Base-by-base conservation (phyloP, 306 rosid genomes). In the Inga oerstediana region DNA sequence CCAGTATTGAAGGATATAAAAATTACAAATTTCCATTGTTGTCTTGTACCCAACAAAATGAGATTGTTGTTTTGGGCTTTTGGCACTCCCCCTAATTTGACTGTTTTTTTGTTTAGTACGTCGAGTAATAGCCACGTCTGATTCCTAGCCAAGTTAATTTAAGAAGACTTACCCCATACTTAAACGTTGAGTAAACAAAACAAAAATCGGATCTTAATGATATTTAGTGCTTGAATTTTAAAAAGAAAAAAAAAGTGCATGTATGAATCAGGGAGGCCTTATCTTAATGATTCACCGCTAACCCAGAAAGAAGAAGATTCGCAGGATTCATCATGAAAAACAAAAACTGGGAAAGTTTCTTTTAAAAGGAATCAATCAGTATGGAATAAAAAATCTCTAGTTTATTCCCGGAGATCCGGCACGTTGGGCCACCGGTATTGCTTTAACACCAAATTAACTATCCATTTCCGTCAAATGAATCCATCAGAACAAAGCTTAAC, bases 341-440 rank as follows among this genome's bases (percentile, higher is more conserved):
- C 37, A 74, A 78, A 32, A 84, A 37, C 64, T 0, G 72, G 73
- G 79, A 48, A 83, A 76, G 85, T 39, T 68, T 10, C 52, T 52
- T 45, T 71, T 49, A 49, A 65, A 65, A 15, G 15, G 58, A 24
- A 80, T 44, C 32, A 65, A 72, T 14, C 76, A 49, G 19, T 27
- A 62, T 2, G 1, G 69, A 27, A 2, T 15, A 15, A 16, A 20
- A 20, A 27, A 48, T 71, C 64, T 30, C 68, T 62, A 76, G 39
- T 69, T 74, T 68, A 81, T 56, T 68, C 79, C 74, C 1, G 7
- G 8, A 20, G 67, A 52, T 46, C 54, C 79, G 16, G 22, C 58
- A 44, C 59, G n/a, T 44, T 44, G 76, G 76, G 20, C 58, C 76
- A 72, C 58, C 24, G 56, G 15, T 14, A 44, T 68, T 9, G 73